phyloP scores from a whole-genome alignment of 805 yeast species.

The Cyberlindnera mrakii region DNA sequence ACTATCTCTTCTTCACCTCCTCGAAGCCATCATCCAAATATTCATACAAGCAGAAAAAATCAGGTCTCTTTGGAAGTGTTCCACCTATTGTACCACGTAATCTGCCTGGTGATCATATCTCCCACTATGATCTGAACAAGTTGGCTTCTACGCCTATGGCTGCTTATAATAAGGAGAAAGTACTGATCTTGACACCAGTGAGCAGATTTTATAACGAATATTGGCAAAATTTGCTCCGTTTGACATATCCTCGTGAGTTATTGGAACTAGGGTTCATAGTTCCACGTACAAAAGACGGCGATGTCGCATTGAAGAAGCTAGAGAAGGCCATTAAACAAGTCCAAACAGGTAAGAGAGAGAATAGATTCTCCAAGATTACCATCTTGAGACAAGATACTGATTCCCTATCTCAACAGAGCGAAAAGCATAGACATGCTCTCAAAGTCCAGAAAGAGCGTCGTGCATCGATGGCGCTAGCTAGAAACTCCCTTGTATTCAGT shows the following conservation, averaged over 20 bases:
- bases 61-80: constrained; percentile 33
- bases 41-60: constrained; percentile 22
- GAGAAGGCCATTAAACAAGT: constrained; percentile 70
- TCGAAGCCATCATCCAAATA: constrained; percentile 22
- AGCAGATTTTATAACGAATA: constrained; percentile 78
- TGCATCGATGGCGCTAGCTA: constrained; percentile 85
- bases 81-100: constrained; percentile 55
- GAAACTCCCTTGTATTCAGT: constrained; percentile 87
- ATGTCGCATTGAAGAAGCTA: constrained; percentile 61
- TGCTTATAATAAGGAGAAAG: constrained; percentile 70
- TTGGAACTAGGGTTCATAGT: constrained; percentile 88
- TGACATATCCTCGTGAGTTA: constrained; percentile 78
- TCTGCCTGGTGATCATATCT: constrained; percentile 65
- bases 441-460: constrained; percentile 85
- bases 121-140: constrained; percentile 79
- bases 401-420: constrained; percentile 66
- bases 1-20: constrained; percentile 37
- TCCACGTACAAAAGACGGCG: constrained; percentile 81
- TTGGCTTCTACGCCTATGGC: constrained; percentile 69
- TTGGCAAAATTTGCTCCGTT: constrained; percentile 75
- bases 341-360: constrained; percentile 57
- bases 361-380: constrained; percentile 76
- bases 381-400: constrained; percentile 87
- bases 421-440: constrained; percentile 87
- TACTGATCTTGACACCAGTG: constrained; percentile 85